phyloP scores from a whole-genome alignment of 306 rosid species.

The Glycine latifolia region DNA sequence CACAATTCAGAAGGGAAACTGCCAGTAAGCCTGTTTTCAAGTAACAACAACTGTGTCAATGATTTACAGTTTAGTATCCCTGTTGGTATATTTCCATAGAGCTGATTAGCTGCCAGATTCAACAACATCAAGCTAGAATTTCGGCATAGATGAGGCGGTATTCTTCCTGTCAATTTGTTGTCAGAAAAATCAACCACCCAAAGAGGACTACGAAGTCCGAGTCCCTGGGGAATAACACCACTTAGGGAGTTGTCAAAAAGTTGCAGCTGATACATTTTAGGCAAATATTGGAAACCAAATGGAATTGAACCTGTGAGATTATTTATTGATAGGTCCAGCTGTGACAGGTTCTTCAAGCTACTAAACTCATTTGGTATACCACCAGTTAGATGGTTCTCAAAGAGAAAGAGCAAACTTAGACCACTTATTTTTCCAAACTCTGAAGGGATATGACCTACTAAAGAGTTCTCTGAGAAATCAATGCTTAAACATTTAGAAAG shows the following conservation, averaged over 20 bases:
- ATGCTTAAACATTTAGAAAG: conserved; percentile 69
- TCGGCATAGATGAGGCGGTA: conserved; percentile 82
- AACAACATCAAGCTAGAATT: conserved; percentile 68
- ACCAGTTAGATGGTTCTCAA: conserved; percentile 87
- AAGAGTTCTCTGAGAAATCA: conserved; percentile 87
- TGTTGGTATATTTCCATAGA: conserved; percentile 73
- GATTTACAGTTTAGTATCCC: conserved; percentile 71
- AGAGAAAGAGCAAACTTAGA: conserved; percentile 76
- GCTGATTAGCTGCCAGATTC: conserved; percentile 71
- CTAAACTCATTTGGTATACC: conserved; percentile 79
- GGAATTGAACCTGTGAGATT: conserved; percentile 81
- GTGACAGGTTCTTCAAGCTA: conserved; percentile 65
- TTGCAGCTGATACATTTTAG: conserved; percentile 74
- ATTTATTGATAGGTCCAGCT: conserved; percentile 93
- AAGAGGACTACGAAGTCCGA: conserved; percentile 73
- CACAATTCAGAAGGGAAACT: conserved; percentile 82
- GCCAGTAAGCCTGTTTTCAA: conserved; percentile 76
- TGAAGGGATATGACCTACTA: conserved; percentile 75
- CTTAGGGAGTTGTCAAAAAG: conserved; percentile 80
- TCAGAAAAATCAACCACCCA: conserved; percentile 97
- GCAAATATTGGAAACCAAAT: conserved; percentile 67
- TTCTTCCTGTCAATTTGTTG: conserved; percentile 71
- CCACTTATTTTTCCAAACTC: conserved; percentile 78
- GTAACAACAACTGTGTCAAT: conserved; percentile 72
- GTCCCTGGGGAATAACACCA: conserved; percentile 75